Base-by-base conservation (phyloP, 2,329 filamentous ascomycete genomes). In the Hypoxylon sp. region DNA sequence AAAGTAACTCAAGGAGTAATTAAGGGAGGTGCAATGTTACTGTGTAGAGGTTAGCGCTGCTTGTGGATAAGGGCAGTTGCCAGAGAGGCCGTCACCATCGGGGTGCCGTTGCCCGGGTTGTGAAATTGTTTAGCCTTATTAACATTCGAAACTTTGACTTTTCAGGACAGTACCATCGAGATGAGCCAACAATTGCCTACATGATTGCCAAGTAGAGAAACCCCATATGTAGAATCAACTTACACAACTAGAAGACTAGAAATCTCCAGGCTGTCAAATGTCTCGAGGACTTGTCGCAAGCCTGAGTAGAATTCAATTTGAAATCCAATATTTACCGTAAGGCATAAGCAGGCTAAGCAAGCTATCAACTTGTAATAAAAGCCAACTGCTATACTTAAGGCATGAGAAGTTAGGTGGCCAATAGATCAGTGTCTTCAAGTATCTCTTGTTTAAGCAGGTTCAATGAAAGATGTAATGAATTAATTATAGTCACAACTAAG, bases 201-300 rank as follows among this genome's bases (percentile, higher is more conserved):
- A 31, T n/a, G 10, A 13, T 15, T 13, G 5, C 10, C 10, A 8
- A 19, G 19, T 13, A 21, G 15, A 48, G 29, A n/a, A 6, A 35
- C 44, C 17, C 19, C 5, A 31, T 17, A 35, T 32, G n/a, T 11
- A n/a, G 39, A 35, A 19, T 37, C 46, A 50, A 65, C 62, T 51
- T 65, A 65, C 62, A 47, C 17, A 6, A 7, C n/a, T 15, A 58
- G 19, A n/a, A 8, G 6, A 21, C 19, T 8, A 32, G 19, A 42
- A 46, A 8, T 7, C 13, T 37, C 1, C 10, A 32, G 8, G 32
- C 5, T 13, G 19, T 27, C 39, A 21, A 32, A n/a, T 0, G 35
- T 10, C 37, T 46, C 29, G 8, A 32, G 42, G 50, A 27, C 6
- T 46, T 7, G 3, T 24, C 17, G 13, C 29, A 29, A 50, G 19